Evolutionary conservation across 2,329 filamentous ascomycete genomes (phyloP).

Genomic region (Penicillium capsulatum): DNA sequence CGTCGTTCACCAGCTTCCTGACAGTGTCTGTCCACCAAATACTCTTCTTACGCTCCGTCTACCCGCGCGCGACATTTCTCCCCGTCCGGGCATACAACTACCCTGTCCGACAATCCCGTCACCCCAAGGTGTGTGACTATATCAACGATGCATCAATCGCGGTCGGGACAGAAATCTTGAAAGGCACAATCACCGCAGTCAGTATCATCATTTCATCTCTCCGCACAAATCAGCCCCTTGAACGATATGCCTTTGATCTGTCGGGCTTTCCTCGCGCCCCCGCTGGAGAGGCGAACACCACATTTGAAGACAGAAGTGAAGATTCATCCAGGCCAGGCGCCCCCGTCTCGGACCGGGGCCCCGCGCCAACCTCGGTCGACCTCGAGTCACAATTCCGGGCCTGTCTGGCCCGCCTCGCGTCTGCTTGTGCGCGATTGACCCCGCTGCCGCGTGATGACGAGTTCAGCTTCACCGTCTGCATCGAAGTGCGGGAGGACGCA

Average conservation of each 20-base stretch:
- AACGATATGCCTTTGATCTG: slow-evolving; percentile 60
- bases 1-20: slow-evolving; percentile 73
- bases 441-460: slow-evolving; percentile 45
- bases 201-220: slow-evolving; percentile 55
- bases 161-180: slow-evolving; percentile 65
- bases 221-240: slow-evolving; percentile 50
- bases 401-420: slow-evolving; percentile 43
- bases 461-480: slow-evolving; percentile 49
- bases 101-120: slow-evolving; percentile 77
- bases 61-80: slow-evolving; percentile 73
- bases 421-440: slow-evolving; percentile 41
- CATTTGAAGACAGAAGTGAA: slow-evolving; percentile 44
- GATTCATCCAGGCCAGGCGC: slow-evolving; percentile 31
- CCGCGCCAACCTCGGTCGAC: slow-evolving; percentile 36
- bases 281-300: slow-evolving; percentile 47
- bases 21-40: slow-evolving; percentile 80
- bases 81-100: slow-evolving; percentile 77
- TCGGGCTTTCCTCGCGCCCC: slow-evolving; percentile 52
- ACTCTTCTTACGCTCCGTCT: slow-evolving; percentile 75
- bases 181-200: slow-evolving; percentile 52
- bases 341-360: slow-evolving; percentile 25
- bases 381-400: slow-evolving; percentile 50
- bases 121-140: slow-evolving; percentile 82
- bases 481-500: slow-evolving; percentile 46
- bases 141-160: slow-evolving; percentile 74